Base-by-base conservation (phyloP, 768 basidiomycete genomes). In the Pholiota conissans region DNA sequence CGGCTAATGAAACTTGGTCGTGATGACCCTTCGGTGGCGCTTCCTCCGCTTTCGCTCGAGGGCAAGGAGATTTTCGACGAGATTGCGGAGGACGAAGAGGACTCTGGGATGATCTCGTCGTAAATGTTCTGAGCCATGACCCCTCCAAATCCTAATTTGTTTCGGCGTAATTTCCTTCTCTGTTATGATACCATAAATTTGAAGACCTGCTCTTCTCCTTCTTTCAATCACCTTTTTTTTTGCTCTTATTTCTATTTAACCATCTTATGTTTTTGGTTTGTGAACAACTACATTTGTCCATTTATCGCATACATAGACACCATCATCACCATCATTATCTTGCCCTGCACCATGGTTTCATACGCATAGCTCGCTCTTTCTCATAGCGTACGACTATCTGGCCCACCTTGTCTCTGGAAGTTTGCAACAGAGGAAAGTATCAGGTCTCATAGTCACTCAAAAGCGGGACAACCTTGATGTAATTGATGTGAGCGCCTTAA, bases 51-150 rank as follows among this genome's bases (percentile, higher is more conserved):
- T 58, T 73, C 82, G 35, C 76, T 79, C 26, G 86, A 91, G 47
- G 91, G 90, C 51, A 90, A 87, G 69, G 89, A 91, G 58, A 84
- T 93, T 30, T 93, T 93, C 65, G 76, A 84, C 48, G 85, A 89
- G 69, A 86, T 91, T 51, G 92, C 93, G 63, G 76, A 72, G 14
- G 74, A 74, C 13, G 84, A 80, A 37, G 87, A 88, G 58, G 90
- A 92, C 64, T 76, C 80, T 34, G 91, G 91, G 16, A 87, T 85
- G 83, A 74, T 92, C 49, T 93, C 91, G 40, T 86, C 89, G 2
- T 93, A 68, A 73, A 50, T 39, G 9, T 30, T 13, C 22, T 10
- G 42, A 13, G 7, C 18, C 20, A 46, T 42, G n/a, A n/a, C n/a
- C n/a, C 26, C 55, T 18, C 40, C 26, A 18, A 32, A 28, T 16